A percentile compares a stretch with the other conserved stretches of the same genome.
phyloP scores from a whole-genome alignment of 495 filamentous ascomycete genomes.

The Penicillium soppii region DNA sequence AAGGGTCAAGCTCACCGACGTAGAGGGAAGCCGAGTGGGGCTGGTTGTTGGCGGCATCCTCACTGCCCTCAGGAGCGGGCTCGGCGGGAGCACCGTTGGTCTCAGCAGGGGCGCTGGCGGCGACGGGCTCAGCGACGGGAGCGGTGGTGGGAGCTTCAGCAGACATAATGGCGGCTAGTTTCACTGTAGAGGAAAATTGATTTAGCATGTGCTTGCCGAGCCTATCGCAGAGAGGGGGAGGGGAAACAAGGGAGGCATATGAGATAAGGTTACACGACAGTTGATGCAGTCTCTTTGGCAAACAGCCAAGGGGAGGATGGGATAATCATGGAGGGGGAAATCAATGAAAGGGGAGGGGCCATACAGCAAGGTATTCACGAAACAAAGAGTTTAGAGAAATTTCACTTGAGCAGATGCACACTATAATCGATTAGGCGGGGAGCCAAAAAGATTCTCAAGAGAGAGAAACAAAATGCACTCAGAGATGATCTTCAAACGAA shows the following conservation, averaged over 20 bases:
- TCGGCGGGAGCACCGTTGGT: constrained; percentile 28
- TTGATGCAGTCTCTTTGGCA: constrained; percentile 13
- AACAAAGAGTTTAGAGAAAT: constrained; percentile 20
- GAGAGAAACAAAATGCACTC: not conserved
- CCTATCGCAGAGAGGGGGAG: constrained; percentile 5
- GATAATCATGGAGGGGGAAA: constrained; percentile 6
- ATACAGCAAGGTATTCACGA: constrained; percentile 13
- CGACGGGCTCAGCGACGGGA: constrained; percentile 37
- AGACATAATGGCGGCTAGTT: constrained; percentile 43
- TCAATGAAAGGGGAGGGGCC: constrained; percentile 7
- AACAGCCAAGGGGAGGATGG: not conserved
- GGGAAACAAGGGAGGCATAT: constrained; percentile 3
- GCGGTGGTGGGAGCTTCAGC: constrained; percentile 45
- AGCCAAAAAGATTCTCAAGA: not conserved
- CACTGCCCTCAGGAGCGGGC: constrained; percentile 35
- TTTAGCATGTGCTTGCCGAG: constrained; percentile 16
- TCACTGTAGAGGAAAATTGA: constrained; percentile 13
- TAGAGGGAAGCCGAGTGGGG: constrained; percentile 96
- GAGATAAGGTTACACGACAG: constrained; percentile 17
- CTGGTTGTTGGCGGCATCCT: constrained; percentile 68
- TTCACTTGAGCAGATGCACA: constrained; percentile 13
- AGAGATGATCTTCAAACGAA: not conserved
- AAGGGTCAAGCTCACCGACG: constrained; percentile 95
- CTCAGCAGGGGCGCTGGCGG: constrained; percentile 45
- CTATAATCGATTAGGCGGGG: constrained; percentile 1